Base-by-base conservation (phyloP, 805 yeast genomes). In the Groenewaldozyma tartarivorans region DNA sequence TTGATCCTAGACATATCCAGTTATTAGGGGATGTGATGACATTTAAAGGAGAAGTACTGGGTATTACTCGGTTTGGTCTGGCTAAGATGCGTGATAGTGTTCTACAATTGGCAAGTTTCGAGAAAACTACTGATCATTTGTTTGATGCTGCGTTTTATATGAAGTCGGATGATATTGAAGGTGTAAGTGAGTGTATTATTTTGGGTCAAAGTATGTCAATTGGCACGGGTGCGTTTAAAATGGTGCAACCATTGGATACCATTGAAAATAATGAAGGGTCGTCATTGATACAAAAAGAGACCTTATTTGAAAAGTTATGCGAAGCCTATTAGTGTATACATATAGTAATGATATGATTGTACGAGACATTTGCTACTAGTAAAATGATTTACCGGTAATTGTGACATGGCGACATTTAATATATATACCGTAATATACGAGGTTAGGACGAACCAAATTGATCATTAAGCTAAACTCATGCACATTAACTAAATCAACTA, bases 1-100 rank as follows among this genome's bases (percentile, higher is more conserved):
- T 92, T 38, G 99, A 92, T 71, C 98, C 97, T 46, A 95, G 99
- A 71, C 99, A 92, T 62, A 88, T 94, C 60, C 97, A 92, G 67
- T 69, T 92, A 36, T 68, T 92, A 48, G 98, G 98, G 49, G 99
- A 92, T 63, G 97, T 92, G 38, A 92, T 92, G 99, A 86, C 97
- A 0, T 92, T 85, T 62, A 92, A 92, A 66, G 99, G 99, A 45
- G 98, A 92, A 60, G 95, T 92, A 9, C 72, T 94, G 52, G 98
- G 99, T 63, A 92, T 92, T 58, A 92, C 99, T 1, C 76, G 99
- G 66, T 92, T 92, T 56, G 99, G 99, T 51, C 71, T 92, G 52
- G 90, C 96, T 54, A 92, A 94, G 62, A 92, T 92, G 97, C 79
- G 98, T 67, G 98, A 92, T 63, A 84, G 95, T 21, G 99, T 92